Percentiles rank a stretch among this genome's conserved stretches.
These are phyloP conservation scores for Decorospora gaudefroyi DNA, from an alignment of 2,329 filamentous ascomycete genomes.

Conservation along the genomic window DNA sequence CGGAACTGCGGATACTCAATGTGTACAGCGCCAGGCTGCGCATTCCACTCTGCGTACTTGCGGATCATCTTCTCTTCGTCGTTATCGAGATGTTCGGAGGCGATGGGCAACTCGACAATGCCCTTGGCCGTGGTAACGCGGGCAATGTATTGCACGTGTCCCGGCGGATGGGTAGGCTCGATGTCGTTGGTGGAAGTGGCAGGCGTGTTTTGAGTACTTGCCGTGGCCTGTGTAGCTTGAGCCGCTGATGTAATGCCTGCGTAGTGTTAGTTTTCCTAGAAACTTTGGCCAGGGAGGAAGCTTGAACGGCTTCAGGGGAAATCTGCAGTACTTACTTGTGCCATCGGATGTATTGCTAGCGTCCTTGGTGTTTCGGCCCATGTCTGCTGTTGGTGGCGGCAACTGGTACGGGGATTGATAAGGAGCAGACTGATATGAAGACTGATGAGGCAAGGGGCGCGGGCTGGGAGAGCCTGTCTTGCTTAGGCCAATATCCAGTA, in stretches of 20 bases:
- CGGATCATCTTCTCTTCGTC: conserved; percentile 9
- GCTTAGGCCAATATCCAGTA: background rate
- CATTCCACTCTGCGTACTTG: conserved; percentile 16
- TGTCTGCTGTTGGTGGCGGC: background rate
- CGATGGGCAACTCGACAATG: conserved; percentile 11
- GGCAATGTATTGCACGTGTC: conserved; percentile 11
- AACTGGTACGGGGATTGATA: conserved; percentile 1
- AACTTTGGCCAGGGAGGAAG: too few relatives aligned
- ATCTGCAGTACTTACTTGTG: too few relatives aligned
- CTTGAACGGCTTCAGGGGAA: too few relatives aligned
- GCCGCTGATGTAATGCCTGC: too few relatives aligned
- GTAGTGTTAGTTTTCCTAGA: too few relatives aligned
- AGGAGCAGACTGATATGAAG: background rate
- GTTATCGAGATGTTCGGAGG: conserved; percentile 4
- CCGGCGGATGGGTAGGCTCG: background rate
- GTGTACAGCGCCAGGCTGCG: background rate
- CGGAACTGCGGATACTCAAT: conserved; percentile 11
- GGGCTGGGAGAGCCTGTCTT: background rate
- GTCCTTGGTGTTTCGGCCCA: background rate
- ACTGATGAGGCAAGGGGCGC: background rate
- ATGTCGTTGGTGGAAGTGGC: background rate
- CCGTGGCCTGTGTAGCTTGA: too few relatives aligned
- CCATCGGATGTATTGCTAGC: background rate
- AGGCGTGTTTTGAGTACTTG: too few relatives aligned
- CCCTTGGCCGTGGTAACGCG: conserved; percentile 8